Evolutionary conservation across 1,139 yeast genomes (phyloP).

Genomic region (Suhomyces coccinellae): DNA sequence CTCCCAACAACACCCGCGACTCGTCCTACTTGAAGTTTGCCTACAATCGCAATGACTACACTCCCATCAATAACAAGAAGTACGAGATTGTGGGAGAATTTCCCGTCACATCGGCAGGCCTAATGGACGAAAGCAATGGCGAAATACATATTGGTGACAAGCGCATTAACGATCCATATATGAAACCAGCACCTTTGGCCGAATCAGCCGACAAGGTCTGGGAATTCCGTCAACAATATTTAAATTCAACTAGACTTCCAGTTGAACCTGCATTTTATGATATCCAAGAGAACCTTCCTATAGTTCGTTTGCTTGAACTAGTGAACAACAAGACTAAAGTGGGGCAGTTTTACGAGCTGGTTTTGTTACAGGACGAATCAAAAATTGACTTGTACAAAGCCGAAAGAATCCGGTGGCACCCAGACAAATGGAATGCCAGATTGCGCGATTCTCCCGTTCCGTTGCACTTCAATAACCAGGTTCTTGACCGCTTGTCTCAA

Average conservation of each 20-base stretch:
- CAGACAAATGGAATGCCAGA: slow-evolving; percentile 52
- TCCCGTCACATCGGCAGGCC: slow-evolving; percentile 38
- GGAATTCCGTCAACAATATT: slow-evolving; percentile 13
- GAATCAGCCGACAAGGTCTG: background rate
- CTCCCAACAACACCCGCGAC: slow-evolving; percentile 21
- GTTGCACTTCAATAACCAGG: slow-evolving; percentile 22
- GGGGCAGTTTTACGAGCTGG: slow-evolving; percentile 28
- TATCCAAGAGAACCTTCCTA: slow-evolving; percentile 11
- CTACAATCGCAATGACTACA: slow-evolving; percentile 19
- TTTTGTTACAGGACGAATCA: slow-evolving; percentile 17
- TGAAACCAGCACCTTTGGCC: slow-evolving; percentile 4
- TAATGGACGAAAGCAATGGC: slow-evolving; percentile 36
- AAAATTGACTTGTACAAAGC: slow-evolving; percentile 35
- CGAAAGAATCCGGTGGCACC: slow-evolving; percentile 70
- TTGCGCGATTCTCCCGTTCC: slow-evolving; percentile 10
- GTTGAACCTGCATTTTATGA: slow-evolving; percentile 16
- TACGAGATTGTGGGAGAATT: slow-evolving; percentile 38
- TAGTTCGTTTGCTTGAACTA: slow-evolving; percentile 21
- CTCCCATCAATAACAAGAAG: slow-evolving; percentile 19
- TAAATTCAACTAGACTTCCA: slow-evolving; percentile 15
- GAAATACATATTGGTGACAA: slow-evolving; percentile 43
- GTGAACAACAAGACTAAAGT: slow-evolving; percentile 26
- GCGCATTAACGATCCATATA: slow-evolving; percentile 43
- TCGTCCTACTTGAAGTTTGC: slow-evolving; percentile 16
- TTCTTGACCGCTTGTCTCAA: slow-evolving; percentile 35